A percentile compares a stretch with the other conserved stretches of the same genome.
phyloP scores from a whole-genome alignment of 257 asterid species.

The Plantago major region DNA sequence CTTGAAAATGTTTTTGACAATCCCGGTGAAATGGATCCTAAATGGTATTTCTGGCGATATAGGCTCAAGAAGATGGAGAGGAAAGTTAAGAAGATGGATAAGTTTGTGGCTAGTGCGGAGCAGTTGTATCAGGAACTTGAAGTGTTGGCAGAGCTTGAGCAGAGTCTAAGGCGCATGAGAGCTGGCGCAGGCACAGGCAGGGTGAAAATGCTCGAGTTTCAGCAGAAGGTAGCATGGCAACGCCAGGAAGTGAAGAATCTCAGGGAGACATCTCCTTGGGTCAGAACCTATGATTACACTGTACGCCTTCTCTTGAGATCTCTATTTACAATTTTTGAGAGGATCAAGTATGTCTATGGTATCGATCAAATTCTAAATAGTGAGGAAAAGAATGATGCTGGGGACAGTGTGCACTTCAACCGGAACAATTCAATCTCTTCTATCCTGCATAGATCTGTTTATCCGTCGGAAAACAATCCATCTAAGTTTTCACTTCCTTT shows the following conservation, averaged over 20 bases:
- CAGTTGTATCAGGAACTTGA: conserved; percentile 78
- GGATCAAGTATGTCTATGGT: conserved; percentile 49
- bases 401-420: conserved; percentile 23
- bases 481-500: conserved; percentile 33
- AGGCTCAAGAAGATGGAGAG: conserved; percentile 77
- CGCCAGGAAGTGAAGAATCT: conserved; percentile 84
- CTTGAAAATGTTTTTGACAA: conserved; percentile 50
- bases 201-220: conserved; percentile 63
- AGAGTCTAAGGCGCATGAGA: conserved; percentile 57
- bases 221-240: conserved; percentile 81
- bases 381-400: conserved; percentile 25
- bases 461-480: conserved; percentile 37
- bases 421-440: conserved; percentile 51
- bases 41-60: conserved; percentile 51
- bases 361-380: conserved; percentile 27
- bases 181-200: conserved; percentile 43
- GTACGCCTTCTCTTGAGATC: conserved; percentile 64
- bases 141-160: conserved; percentile 73
- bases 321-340: conserved; percentile 52
- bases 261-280: conserved; percentile 81
- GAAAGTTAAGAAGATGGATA: conserved; percentile 86
- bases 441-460: conserved; percentile 35
- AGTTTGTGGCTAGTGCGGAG: conserved; percentile 59
- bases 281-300: conserved; percentile 54
- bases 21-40: conserved; percentile 44